Conservation (phyloP, 129 eudicot genomes). For the Silybum marianum region DNA sequence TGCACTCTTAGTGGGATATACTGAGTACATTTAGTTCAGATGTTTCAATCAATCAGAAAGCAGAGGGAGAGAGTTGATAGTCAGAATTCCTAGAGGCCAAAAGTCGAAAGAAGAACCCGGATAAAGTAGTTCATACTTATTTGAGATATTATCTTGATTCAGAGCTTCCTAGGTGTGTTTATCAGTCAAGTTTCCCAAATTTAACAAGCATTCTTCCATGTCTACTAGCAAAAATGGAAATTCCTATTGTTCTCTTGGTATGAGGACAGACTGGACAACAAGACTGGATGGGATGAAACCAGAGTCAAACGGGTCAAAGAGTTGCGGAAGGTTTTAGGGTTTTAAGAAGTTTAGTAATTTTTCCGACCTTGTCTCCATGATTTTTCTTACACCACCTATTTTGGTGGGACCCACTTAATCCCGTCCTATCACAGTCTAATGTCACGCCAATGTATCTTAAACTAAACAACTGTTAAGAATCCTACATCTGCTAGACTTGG, state of each 20-base stretch:
- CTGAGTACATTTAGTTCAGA: not conserved
- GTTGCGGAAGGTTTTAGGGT: not conserved
- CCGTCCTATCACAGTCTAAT: not conserved
- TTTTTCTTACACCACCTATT: not conserved
- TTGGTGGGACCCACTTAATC: not conserved
- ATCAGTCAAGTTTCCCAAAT: not conserved
- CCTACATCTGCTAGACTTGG: no score
- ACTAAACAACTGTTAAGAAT: not conserved
- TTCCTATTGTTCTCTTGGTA: not conserved
- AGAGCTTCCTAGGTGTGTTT: not conserved
- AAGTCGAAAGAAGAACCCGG: not conserved
- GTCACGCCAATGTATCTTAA: not conserved
- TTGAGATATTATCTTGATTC: not conserved
- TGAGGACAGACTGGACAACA: not conserved
- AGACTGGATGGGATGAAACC: not conserved
- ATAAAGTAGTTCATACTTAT: no score
- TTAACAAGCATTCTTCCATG: not conserved
- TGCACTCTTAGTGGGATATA: not conserved
- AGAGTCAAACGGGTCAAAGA: not conserved
- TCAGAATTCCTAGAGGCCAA: not conserved
- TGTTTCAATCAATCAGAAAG: not conserved
- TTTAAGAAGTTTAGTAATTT: not conserved
- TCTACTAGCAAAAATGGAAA: not conserved
- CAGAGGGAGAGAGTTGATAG: not conserved
- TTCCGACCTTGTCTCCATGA: not conserved